Base-by-base conservation (phyloP, 148 eudicot genomes). In the Diospyros lotus region DNA sequence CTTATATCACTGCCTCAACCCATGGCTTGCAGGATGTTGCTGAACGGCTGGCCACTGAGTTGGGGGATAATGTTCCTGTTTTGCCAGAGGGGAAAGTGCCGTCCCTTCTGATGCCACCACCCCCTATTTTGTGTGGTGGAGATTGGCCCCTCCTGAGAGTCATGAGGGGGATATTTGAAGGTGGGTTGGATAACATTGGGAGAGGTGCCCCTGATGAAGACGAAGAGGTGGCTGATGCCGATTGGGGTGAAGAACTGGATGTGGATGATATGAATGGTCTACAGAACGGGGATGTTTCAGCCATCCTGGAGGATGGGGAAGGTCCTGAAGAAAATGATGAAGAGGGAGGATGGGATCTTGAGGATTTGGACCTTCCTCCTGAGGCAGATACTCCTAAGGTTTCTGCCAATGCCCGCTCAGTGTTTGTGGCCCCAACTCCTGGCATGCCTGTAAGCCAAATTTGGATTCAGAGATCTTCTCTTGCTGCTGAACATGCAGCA, bases 401-500 rank as follows among this genome's bases (percentile, higher is more conserved):
- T 56, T 81, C 86, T 72, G 68, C 12, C 45, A 86, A 85, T 60
- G 70, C 87, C 18, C 87, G 87, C 11, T 85, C 84, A 8, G 81
- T 67, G 63, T 94, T 94, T 71, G 87, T 86, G 40, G 80, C 87
- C 66, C 98, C 98, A 2, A 75, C 91, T 46, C 85, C 87, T 40
- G 98, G 98, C 43, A 86, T 91, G 93, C 93, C 98, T 8, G 96
- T 92, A 43, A 90, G 92, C 81, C 98, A 94, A 71, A 92, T 91
- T 66, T 94, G 98, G 98, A 82, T 78, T 58, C 98, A 94, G 78
- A 90, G 71, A 73, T 94, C 98, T 9, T 90, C 96, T 60, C 87
- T 94, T 42, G 98, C 97, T 28, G 97, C 97, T 53, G 98, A 94
- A 75, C 98, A 94, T 68, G 98, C 90, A 15, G 98, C 95, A 58